phyloP scores from a whole-genome alignment of 495 filamentous ascomycete genomes.

The Aspergillus bertholletiae region DNA sequence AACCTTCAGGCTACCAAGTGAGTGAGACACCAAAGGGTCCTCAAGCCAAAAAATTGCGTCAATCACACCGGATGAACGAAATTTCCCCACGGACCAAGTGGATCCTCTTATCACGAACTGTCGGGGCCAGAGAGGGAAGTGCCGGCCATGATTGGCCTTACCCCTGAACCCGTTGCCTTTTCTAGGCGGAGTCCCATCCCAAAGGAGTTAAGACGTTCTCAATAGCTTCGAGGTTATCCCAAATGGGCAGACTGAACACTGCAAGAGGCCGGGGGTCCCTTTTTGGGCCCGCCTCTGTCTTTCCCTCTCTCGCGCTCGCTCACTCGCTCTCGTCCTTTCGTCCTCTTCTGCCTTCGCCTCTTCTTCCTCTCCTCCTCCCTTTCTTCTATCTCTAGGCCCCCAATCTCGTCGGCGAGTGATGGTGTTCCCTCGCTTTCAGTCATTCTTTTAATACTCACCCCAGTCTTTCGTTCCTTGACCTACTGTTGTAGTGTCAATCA shows the following conservation, averaged over 20 bases:
- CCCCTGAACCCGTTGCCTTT: conserved; percentile 5
- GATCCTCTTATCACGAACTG: conserved; percentile 15
- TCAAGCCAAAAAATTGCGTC: too few species aligned
- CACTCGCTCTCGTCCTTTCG: conserved; percentile 21
- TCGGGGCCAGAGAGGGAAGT: conserved; percentile 1
- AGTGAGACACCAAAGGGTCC: too few species aligned
- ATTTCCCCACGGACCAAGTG: background rate
- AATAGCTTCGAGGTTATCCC: conserved; percentile 16
- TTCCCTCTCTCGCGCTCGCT: conserved; percentile 16
- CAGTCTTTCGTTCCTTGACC: conserved; percentile 22
- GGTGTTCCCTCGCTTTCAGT: background rate
- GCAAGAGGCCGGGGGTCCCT: background rate
- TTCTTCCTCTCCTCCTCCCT: conserved; percentile 16
- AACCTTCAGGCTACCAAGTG: too few species aligned
- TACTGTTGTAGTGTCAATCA: conserved; percentile 4
- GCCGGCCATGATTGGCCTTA: conserved; percentile 8
- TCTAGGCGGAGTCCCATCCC: background rate
- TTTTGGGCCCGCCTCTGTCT: conserved; percentile 5
- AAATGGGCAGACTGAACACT: conserved; percentile 10
- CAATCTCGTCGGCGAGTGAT: conserved; percentile 9
- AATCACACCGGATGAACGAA: too few species aligned
- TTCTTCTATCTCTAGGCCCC: conserved; percentile 6
- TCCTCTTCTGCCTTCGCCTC: conserved; percentile 15
- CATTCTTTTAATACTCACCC: conserved; percentile 10
- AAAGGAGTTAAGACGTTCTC: conserved; percentile 3